Evolutionary conservation across 2,329 filamentous ascomycete species (phyloP).

Genomic region (Blumeriella jaapii): DNA sequence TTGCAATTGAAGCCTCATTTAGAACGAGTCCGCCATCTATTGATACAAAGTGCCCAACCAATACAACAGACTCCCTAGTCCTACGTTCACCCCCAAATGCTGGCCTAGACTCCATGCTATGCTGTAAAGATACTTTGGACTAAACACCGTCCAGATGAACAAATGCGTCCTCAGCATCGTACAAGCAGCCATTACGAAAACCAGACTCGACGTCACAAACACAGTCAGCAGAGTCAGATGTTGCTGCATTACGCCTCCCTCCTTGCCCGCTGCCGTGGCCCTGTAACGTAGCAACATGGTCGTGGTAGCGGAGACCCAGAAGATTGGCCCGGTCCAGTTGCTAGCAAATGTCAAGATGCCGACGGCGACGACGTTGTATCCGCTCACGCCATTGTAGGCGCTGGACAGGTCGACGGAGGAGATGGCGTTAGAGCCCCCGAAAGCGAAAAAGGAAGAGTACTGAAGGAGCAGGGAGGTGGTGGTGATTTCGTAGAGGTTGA

Average conservation of each 20-base stretch:
- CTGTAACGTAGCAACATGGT: slow-evolving; percentile 40
- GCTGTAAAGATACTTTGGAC: slow-evolving; percentile 87
- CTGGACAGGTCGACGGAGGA: slow-evolving; percentile 90
- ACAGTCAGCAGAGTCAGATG: slow-evolving; percentile 58
- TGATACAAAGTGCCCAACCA: slow-evolving; percentile 35
- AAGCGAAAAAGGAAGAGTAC: slow-evolving; percentile 76
- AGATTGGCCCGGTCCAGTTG: slow-evolving; percentile 88
- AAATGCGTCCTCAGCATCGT: slow-evolving; percentile 74
- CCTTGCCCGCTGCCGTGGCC: not conserved
- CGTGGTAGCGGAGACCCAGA: slow-evolving; percentile 64
- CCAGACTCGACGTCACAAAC: slow-evolving; percentile 53
- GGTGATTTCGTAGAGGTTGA: slow-evolving; percentile 48
- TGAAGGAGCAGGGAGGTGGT: slow-evolving; percentile 66
- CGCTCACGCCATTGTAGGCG: slow-evolving; percentile 82
- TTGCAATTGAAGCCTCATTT: not conserved
- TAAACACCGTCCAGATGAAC: slow-evolving; percentile 99
- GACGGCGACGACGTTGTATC: slow-evolving; percentile 71
- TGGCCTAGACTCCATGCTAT: slow-evolving; percentile 80
- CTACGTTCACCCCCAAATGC: slow-evolving; percentile 64
- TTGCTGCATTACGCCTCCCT: slow-evolving; percentile 15
- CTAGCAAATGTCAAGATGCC: slow-evolving; percentile 73
- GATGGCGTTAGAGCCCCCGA: slow-evolving; percentile 87
- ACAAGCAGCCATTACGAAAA: slow-evolving; percentile 81
- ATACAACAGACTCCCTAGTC: slow-evolving; percentile 46
- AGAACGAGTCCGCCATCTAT: slow-evolving; percentile 1